Conservation (phyloP, 202 grass and related monocot species). For the Setaria italica region DNA sequence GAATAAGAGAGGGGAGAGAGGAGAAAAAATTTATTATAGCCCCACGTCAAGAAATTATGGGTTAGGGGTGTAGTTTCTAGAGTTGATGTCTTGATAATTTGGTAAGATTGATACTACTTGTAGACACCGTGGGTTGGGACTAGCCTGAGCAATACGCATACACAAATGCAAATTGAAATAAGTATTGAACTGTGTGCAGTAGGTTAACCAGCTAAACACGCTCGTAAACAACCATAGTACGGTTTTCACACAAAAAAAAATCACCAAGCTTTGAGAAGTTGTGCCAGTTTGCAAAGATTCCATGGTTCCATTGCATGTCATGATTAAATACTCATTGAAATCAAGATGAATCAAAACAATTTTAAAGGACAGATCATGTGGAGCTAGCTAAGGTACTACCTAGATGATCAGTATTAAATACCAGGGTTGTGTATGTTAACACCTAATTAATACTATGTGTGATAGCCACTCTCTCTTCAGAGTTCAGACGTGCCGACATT, state of each 20-base stretch:
- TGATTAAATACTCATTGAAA: neutral
- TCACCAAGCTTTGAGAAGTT: neutral
- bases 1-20: too few species aligned
- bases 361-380: conserved; percentile 30
- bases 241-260: neutral
- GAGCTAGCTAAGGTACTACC: neutral
- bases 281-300: conserved; percentile 18
- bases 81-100: too few species aligned
- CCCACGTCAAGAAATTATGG: too few species aligned
- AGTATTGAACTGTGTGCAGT: neutral
- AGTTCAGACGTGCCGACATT: conserved; percentile 7
- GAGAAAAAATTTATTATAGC: too few species aligned
- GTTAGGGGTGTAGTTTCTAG: too few species aligned
- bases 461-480: neutral
- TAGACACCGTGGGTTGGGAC: too few species aligned
- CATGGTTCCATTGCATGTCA: neutral
- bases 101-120: too few species aligned
- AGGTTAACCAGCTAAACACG: conserved; percentile 5
- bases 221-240: conserved; percentile 8
- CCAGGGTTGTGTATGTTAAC: neutral
- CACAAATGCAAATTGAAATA: neutral
- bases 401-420: neutral
- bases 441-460: neutral
- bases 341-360: neutral
- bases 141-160: neutral